Base-by-base conservation (phyloP, 2,329 filamentous ascomycete genomes). In the Arthrobotrys conoides region DNA sequence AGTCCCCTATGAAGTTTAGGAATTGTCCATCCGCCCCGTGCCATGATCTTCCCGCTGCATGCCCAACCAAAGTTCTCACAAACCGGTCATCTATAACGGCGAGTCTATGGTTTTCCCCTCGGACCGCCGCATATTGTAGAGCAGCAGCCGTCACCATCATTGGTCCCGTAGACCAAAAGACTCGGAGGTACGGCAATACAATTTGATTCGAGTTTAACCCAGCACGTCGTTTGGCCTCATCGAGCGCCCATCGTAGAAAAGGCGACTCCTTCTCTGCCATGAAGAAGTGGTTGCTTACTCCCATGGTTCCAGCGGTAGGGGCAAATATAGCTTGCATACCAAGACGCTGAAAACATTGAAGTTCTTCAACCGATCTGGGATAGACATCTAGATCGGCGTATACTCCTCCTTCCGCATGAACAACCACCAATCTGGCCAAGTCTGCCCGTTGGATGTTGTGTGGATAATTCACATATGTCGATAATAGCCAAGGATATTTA, bases 221-320 rank as follows among this genome's bases (percentile, higher is more conserved):
- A 18, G 4, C 9, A 3, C 80, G 80, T 30, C 75, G 61, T 68
- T 81, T 79, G 9, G 80, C 80, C 61, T 81, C 80, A 16, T 79
- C 57, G 14, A 81, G 77, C 12, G 36, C 68, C 77, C 73, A 81
- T 36, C 51, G 63, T 1, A 81, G 69, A 12, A 81, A 77, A 8
- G 73, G 41, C 2, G 80, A 81, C 27, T 64, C 75, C 9, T 36
- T 46, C 44, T 76, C 66, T 10, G 78, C 80, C 80, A 81, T 81
- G 20, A 81, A 80, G 79, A 81, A 81, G 57, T 81, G 80, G 44
- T 81, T 81, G 44, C 80, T 81, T 6, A 81, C 66, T 0, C 80
- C 80, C 20, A 33, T 36, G 2, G 75, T 80, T 6, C 79, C 76
- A 9, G 44, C 55, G 2, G 71, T 81, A 14, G 80, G 51, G 20